Evolutionary conservation across 306 rosid genomes (phyloP).

Genomic region (Rosa multiflora): DNA sequence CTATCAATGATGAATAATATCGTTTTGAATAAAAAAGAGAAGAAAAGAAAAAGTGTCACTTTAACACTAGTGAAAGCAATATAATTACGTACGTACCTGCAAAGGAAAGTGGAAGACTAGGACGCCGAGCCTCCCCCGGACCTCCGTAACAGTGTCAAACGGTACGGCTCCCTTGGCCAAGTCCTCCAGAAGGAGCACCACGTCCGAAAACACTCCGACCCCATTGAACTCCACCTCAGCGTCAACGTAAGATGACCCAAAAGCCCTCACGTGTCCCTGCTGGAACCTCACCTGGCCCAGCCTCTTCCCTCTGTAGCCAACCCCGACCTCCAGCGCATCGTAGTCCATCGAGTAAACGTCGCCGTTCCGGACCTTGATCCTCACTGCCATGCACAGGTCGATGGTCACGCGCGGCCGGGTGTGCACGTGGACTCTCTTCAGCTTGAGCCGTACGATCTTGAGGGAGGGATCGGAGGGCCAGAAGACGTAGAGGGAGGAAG

Average conservation of each 20-base stretch:
- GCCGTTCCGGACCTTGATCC: conserved; percentile 48
- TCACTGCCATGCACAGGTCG: conserved; percentile 56
- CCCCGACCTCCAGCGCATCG: conserved; percentile 50
- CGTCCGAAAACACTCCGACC: conserved; percentile 55
- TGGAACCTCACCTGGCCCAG: conserved; percentile 59
- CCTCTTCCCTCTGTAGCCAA: conserved; percentile 66
- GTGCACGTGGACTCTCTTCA: conserved; percentile 50
- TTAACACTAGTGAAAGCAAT: neutral
- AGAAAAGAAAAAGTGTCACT: too few relatives aligned
- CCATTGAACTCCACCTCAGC: conserved; percentile 62
- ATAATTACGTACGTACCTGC: conserved; percentile 34
- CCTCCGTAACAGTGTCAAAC: conserved; percentile 50
- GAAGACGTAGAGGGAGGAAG: conserved; percentile 29
- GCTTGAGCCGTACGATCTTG: conserved; percentile 54
- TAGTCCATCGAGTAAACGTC: conserved; percentile 61
- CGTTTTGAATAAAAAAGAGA: too few relatives aligned
- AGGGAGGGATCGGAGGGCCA: conserved; percentile 68
- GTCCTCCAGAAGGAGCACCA: conserved; percentile 61
- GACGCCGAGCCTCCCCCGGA: conserved; percentile 52
- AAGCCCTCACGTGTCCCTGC: conserved; percentile 57
- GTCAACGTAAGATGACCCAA: conserved; percentile 66
- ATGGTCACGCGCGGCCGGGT: conserved; percentile 48
- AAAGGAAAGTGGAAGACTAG: conserved; percentile 50
- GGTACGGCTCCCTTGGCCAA: conserved; percentile 59
- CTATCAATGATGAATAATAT: too few relatives aligned